Evolutionary conservation across 176 grass and related monocot genomes (phyloP).

Genomic region (Oropetium thomaeum): DNA sequence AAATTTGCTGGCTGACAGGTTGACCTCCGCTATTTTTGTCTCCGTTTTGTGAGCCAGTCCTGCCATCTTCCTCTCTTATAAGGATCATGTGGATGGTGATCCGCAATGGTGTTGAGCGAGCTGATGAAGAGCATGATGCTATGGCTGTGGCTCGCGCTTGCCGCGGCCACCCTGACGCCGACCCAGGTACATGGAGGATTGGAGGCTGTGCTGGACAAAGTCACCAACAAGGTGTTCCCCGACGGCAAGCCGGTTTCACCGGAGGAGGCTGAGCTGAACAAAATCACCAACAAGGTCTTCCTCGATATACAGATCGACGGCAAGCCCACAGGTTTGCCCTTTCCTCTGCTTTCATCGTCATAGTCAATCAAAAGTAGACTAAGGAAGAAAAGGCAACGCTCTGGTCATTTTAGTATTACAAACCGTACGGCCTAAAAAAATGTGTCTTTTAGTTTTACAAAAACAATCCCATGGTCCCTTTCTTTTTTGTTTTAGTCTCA

Average conservation of each 20-base stretch:
- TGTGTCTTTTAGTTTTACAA: no score
- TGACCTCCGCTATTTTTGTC: neutral
- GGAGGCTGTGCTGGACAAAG: slow-evolving; percentile 34
- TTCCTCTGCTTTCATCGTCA: neutral
- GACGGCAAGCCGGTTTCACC: slow-evolving; percentile 75
- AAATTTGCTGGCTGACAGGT: neutral
- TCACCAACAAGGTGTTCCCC: slow-evolving; percentile 82
- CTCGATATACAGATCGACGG: slow-evolving; percentile 78
- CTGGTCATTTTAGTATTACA: no score
- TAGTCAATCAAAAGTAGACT: no score
- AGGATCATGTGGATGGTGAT: neutral
- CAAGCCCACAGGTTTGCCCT: slow-evolving; percentile 63
- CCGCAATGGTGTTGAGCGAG: slow-evolving; percentile 8
- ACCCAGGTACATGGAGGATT: slow-evolving; percentile 62
- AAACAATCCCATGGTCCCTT: no score
- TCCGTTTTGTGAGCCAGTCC: neutral
- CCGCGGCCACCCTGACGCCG: slow-evolving; percentile 48
- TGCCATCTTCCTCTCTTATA: neutral
- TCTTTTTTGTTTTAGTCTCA: no score
- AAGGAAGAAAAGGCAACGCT: no score
- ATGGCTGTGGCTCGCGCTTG: slow-evolving; percentile 53
- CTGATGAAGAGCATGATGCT: slow-evolving; percentile 2
- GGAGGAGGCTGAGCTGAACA: slow-evolving; percentile 4
- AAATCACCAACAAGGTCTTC: slow-evolving; percentile 83
- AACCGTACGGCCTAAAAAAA: no score